Evolutionary conservation across 2,329 filamentous ascomycete genomes (phyloP).

Genomic region (Neonectria punicea): DNA sequence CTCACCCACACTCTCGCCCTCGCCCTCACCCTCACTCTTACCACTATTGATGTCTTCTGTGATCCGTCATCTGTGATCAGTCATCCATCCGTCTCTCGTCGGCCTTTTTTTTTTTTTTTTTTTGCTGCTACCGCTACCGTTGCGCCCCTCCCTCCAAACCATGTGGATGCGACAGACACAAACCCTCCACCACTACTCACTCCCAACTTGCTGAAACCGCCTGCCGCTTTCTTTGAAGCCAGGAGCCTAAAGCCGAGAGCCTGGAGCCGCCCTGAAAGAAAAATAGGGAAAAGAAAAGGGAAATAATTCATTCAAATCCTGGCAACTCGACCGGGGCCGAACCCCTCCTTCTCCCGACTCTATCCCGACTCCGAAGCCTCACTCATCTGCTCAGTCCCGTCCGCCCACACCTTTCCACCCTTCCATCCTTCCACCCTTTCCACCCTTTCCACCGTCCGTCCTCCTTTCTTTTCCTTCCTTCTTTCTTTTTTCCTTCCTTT

Average conservation of each 20-base stretch:
- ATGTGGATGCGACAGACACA: slow-evolving; percentile 22
- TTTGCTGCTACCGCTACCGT: slow-evolving; percentile 9
- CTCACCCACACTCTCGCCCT: not conserved
- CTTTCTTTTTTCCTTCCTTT: slow-evolving; percentile 14
- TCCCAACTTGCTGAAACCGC: not conserved
- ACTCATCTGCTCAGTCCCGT: slow-evolving; percentile 11
- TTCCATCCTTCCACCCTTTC: slow-evolving; percentile 12
- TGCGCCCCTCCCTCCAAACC: not conserved
- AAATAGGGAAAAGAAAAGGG: not conserved
- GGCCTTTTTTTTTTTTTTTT: not conserved
- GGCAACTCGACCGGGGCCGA: slow-evolving; percentile 4
- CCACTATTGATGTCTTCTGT: not conserved
- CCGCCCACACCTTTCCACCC: slow-evolving; percentile 19
- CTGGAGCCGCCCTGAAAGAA: not conserved
- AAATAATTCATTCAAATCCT: not conserved
- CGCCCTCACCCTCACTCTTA: not conserved
- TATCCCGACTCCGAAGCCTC: slow-evolving; percentile 22
- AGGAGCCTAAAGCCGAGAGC: not conserved
- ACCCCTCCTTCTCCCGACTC: slow-evolving; percentile 18
- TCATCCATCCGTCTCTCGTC: not conserved
- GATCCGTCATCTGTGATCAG: not conserved
- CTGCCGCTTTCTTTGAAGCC: not conserved
- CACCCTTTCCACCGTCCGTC: slow-evolving; percentile 13
- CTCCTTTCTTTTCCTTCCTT: slow-evolving; percentile 23
- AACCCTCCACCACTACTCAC: not conserved